Evolutionary conservation across 495 filamentous ascomycete species (phyloP).

Genomic region (Cercophora sp.): DNA sequence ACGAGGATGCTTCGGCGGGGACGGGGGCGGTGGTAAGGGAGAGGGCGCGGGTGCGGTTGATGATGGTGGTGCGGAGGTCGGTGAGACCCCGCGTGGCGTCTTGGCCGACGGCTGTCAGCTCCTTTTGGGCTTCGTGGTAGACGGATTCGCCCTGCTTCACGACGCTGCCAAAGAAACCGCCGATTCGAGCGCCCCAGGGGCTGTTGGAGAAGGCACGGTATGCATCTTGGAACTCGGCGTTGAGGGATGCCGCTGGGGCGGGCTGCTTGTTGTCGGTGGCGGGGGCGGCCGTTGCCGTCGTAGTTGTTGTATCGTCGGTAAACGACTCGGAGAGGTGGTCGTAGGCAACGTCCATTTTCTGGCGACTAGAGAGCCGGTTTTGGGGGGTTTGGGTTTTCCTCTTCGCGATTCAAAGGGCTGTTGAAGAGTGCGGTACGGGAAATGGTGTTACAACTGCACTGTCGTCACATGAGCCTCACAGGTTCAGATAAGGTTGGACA

Average conservation of each 20-base stretch:
- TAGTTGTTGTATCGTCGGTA: conserved; percentile 45
- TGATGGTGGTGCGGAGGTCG: conserved; percentile 62
- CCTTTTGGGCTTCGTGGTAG: conserved; percentile 77
- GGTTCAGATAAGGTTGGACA: conserved; percentile 8
- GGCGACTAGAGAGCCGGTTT: background rate
- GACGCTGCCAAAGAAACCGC: conserved; percentile 83
- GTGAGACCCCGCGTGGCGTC: conserved; percentile 82
- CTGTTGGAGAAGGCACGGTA: conserved; percentile 89
- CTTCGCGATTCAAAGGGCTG: too few species aligned
- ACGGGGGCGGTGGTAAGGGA: conserved; percentile 53
- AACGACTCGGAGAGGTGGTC: conserved; percentile 87
- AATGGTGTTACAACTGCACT: background rate
- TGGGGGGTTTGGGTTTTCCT: background rate
- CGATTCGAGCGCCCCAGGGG: conserved; percentile 85
- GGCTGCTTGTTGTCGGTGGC: conserved; percentile 35
- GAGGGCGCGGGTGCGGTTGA: conserved; percentile 67
- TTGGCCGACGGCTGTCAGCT: conserved; percentile 70
- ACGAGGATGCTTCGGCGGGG: conserved; percentile 6
- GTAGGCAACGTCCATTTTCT: conserved; percentile 82
- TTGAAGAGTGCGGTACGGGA: too few species aligned
- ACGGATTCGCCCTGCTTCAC: conserved; percentile 87
- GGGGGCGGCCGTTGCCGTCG: conserved; percentile 28
- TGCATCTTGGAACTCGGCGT: conserved; percentile 87
- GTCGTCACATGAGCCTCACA: conserved; percentile 16
- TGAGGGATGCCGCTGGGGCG: conserved; percentile 59